Evolutionary conservation across 768 basidiomycete species (phyloP).

Genomic region (Tricholoma hemisulphureum): DNA sequence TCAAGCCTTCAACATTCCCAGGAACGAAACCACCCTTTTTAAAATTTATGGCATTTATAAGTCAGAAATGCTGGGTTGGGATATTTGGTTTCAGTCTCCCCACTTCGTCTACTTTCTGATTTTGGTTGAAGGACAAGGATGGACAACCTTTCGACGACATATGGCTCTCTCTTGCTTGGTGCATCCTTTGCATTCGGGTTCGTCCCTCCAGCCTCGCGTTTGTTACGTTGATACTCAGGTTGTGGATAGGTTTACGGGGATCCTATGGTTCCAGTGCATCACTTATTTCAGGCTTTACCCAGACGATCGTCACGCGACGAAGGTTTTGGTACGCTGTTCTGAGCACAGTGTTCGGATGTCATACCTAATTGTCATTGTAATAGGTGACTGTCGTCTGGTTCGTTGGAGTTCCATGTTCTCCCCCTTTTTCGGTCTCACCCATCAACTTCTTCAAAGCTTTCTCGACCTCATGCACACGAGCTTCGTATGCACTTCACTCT

Average conservation of each 20-base stretch:
- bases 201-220: not conserved
- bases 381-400: constrained; percentile 16
- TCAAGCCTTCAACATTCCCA: too few relatives aligned
- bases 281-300: constrained; percentile 26
- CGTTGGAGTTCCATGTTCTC: not conserved
- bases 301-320: constrained; percentile 16
- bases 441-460: constrained; percentile 6
- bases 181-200: constrained; percentile 23
- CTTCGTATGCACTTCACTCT: constrained; percentile 19
- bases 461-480: constrained; percentile 20
- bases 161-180: constrained; percentile 23
- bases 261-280: constrained; percentile 23
- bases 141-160: constrained; percentile 9
- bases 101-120: not conserved
- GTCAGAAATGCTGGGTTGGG: too few relatives aligned
- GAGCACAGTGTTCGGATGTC: too few relatives aligned
- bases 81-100: not conserved
- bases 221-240: not conserved
- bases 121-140: not conserved
- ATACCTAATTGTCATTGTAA: not conserved
- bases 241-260: constrained; percentile 20
- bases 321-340: constrained; percentile 17
- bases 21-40: too few relatives aligned
- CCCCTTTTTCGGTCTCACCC: too few relatives aligned
- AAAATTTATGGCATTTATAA: too few relatives aligned